Conservation (phyloP, 768 basidiomycete genomes). For the Auriscalpium vulgare region DNA sequence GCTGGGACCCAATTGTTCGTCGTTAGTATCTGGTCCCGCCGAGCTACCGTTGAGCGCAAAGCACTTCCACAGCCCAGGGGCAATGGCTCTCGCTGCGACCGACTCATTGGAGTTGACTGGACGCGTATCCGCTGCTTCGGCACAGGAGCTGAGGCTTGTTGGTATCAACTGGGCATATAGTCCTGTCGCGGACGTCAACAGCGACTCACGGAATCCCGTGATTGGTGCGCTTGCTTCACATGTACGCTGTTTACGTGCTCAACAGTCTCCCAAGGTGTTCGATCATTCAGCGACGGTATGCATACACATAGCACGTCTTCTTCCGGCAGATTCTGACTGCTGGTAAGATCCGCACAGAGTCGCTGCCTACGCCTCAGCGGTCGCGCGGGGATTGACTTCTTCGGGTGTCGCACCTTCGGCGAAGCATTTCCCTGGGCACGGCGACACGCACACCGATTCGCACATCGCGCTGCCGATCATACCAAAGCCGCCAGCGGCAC, state of each 20-base stretch:
- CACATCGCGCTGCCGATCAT: constrained; percentile 61
- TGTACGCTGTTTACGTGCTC: no score
- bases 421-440: constrained; percentile 73
- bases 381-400: constrained; percentile 38
- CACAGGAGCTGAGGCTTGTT: constrained; percentile 45
- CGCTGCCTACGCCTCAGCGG: constrained; percentile 38
- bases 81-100: constrained; percentile 62
- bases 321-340: no score
- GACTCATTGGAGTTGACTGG: constrained; percentile 37
- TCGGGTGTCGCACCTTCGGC: constrained; percentile 50
- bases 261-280: constrained; percentile 37
- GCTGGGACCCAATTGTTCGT: constrained; percentile 66
- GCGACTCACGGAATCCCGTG: constrained; percentile 60
- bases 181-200: constrained; percentile 68
- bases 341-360: constrained; percentile 46
- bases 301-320: neutral
- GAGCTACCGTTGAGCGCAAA: neutral
- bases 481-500: constrained; percentile 35
- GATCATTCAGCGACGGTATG: constrained; percentile 63
- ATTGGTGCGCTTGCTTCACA: constrained; percentile 39
- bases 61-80: constrained; percentile 45
- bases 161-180: constrained; percentile 68
- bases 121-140: constrained; percentile 41
- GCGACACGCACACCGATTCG: constrained; percentile 65
- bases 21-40: neutral